phyloP scores from a whole-genome alignment of 495 filamentous ascomycete species.

The Penicillium bovifimosum region DNA sequence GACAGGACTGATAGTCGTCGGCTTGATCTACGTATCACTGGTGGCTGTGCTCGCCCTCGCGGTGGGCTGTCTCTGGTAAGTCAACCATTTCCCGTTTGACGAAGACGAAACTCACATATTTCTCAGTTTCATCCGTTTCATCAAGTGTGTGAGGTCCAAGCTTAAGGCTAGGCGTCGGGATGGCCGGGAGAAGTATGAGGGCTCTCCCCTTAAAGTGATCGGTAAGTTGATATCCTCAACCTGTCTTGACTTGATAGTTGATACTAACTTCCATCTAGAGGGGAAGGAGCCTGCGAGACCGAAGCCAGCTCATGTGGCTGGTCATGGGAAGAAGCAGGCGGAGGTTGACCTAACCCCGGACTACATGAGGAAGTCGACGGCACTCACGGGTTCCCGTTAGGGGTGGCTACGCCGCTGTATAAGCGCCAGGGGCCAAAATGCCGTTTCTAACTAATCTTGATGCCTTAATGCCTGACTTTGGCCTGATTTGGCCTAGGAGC shows the following conservation, averaged over 20 bases:
- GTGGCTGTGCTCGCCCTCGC: too few species aligned
- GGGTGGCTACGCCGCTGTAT: too few species aligned
- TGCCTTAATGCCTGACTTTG: too few species aligned
- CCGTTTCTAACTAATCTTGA: too few species aligned
- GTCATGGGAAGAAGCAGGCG: background rate
- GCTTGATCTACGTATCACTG: background rate
- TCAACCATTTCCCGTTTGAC: background rate
- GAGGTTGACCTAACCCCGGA: background rate
- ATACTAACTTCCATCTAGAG: background rate
- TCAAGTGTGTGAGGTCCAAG: background rate
- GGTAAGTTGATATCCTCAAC: background rate
- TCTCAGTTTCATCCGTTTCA: background rate
- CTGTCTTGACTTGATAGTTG: background rate
- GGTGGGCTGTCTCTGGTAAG: background rate
- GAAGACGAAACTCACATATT: background rate
- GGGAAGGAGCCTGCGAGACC: background rate
- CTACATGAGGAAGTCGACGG: background rate
- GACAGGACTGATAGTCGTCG: background rate
- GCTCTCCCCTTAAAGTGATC: background rate
- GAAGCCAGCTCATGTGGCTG: background rate
- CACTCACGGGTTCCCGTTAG: background rate
- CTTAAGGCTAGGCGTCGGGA: background rate
- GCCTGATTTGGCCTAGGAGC: too few species aligned
- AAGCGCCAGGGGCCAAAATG: too few species aligned
- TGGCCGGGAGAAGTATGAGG: background rate